phyloP scores from a whole-genome alignment of 345 rosid genomes.

The Eucalyptus lansdowneana region DNA sequence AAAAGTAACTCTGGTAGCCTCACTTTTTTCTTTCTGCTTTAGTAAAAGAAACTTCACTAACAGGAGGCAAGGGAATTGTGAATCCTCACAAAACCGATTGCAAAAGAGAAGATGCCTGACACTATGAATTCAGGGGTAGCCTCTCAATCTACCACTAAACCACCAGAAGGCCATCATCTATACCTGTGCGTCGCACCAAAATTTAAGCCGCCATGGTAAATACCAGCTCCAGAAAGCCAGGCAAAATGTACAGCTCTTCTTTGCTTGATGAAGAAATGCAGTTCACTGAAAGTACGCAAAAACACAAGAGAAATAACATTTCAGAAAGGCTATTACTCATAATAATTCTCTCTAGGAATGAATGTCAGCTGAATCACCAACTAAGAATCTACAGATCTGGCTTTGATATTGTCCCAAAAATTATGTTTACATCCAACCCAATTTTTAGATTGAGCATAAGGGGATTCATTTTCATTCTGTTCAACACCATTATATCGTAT shows the following conservation, averaged over 20 bases:
- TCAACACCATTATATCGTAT: not conserved
- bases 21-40: not conserved
- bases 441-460: not conserved
- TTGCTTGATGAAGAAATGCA: conserved; percentile 95
- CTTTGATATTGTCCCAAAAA: not conserved
- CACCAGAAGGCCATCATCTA: not conserved
- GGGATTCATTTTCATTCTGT: not conserved
- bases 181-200: conserved; percentile 97
- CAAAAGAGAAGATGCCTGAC: not conserved
- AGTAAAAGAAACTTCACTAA: not conserved
- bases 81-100: not conserved
- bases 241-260: conserved; percentile 97
- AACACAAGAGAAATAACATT: not conserved
- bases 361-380: not conserved
- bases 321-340: not conserved
- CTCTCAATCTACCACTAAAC: not conserved
- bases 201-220: conserved; percentile 89
- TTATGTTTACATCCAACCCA: not conserved
- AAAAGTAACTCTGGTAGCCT: not conserved
- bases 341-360: not conserved
- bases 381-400: not conserved
- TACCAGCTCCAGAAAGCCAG: conserved; percentile 99
- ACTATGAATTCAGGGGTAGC: not conserved
- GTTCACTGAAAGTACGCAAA: conserved; percentile 46
- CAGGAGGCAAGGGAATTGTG: not conserved